Evolutionary conservation across 192 early-diverging fungal genomes (phyloP), one percentile per base, ranked within the genome.

Genomic region (Coemansia sp.): DNA sequence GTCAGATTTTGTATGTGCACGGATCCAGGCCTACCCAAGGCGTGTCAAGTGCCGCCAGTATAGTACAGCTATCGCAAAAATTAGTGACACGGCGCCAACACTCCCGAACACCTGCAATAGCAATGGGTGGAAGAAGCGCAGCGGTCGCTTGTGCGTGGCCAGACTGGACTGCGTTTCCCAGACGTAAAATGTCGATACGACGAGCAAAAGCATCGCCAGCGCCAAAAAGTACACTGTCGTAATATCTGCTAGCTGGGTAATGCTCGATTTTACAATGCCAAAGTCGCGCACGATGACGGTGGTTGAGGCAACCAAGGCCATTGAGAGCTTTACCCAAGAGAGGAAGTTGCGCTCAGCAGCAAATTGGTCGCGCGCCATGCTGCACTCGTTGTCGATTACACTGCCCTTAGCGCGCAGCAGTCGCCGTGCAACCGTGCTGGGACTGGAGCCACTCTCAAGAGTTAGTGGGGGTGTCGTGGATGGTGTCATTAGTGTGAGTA

Each of bases 331-430:
- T 37, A 75, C 25, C 77, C 77, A 80, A 18, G 77, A 68, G 42
- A 80, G 69, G 65, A 80, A 80, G 59, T 75, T 80, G 36, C 77
- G 69, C 45, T 80, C 77, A 4, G 58, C 65, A 0, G 77, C 77
- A 69, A 80, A 75, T 59, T 80, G 77, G 63, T 80, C 77, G 28
- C 77, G 72, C 14, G 77, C 77, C 73, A 80, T 75, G 56, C 77
- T 80, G 69, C 59, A 45, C 14, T 80, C 77, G 56, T 80, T 80
- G 3, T 71, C 69, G 9, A 80, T 65, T 3, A 72, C 64, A 3
- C 58, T 59, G 8, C 59, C 42, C 33, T 68, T 59, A 38, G 45
- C 50, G 18, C n/a, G 56, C 11, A 34, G 41, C 3, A 58, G 64
- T 31, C 37, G 42, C n/a, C n/a, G 21, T 10, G 53, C 16, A 18